Conservation (phyloP, 345 rosid genomes). For the Trapa incisa region DNA sequence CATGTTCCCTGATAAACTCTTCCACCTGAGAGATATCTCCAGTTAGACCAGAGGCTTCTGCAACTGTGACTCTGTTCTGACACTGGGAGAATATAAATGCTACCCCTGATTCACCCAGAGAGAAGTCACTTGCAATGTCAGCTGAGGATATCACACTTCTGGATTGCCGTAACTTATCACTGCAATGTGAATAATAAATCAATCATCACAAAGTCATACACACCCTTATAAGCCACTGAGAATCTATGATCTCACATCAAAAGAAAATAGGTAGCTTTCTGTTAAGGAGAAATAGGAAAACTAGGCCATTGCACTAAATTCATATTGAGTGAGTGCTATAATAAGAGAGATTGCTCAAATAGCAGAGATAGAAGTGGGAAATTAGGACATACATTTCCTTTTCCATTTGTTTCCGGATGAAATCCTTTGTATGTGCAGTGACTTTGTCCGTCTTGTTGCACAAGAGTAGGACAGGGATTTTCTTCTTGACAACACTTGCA, state of each 20-base stretch:
- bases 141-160: slow-evolving; percentile 68
- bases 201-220: background rate
- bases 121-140: slow-evolving; percentile 61
- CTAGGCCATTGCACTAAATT: background rate
- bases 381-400: slow-evolving; percentile 66
- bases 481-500: slow-evolving; percentile 58
- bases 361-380: background rate
- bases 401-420: slow-evolving; percentile 79
- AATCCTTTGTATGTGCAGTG: slow-evolving; percentile 87
- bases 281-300: background rate
- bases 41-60: slow-evolving; percentile 65
- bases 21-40: slow-evolving; percentile 55
- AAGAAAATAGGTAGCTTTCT: background rate
- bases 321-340: background rate
- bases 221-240: background rate
- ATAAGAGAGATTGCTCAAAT: background rate
- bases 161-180: slow-evolving; percentile 54
- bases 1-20: slow-evolving; percentile 59
- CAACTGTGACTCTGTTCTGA: slow-evolving; percentile 50
- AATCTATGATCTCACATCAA: background rate
- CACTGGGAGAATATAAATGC: slow-evolving; percentile 64
- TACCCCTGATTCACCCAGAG: slow-evolving; percentile 65
- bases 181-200: slow-evolving; percentile 15
- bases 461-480: slow-evolving; percentile 64
- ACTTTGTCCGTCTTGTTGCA: slow-evolving; percentile 93